Percentiles rank a stretch among this genome's conserved stretches.
Evolutionary conservation across 108 stramenopile species (phyloP).

Genomic region (Aurantiochytrium sp.): DNA sequence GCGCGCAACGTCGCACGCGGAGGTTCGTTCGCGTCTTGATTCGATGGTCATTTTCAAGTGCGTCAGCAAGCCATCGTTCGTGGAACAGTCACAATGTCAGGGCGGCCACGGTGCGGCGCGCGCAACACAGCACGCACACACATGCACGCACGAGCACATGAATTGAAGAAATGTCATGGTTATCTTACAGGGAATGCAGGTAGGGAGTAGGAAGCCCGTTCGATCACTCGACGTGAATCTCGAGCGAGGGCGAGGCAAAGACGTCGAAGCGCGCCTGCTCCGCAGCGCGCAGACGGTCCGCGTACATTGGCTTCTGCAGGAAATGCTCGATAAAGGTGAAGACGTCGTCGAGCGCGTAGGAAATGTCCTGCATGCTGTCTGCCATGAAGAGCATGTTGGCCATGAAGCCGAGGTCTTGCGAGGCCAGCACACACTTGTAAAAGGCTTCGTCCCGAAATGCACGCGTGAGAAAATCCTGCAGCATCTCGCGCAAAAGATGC

Average conservation of each 20-base stretch:
- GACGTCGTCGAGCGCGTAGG: neutral
- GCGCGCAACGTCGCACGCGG: no score
- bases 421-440: neutral
- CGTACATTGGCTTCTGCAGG: neutral
- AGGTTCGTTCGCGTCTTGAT: no score
- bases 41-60: no score
- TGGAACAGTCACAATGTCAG: no score
- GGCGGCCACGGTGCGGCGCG: no score
- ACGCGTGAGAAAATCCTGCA: neutral
- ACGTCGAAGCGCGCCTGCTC: neutral
- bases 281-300: neutral
- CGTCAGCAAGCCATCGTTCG: no score
- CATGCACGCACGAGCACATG: no score
- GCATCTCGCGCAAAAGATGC: neutral
- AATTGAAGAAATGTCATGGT: no score
- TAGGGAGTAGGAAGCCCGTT: neutral
- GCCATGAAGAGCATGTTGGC: neutral
- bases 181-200: no score
- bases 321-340: neutral
- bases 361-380: neutral
- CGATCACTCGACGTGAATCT: neutral
- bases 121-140: no score
- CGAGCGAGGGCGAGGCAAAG: neutral
- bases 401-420: neutral
- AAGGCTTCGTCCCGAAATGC: neutral